Evolutionary conservation across 1,284 basidiomycete species (phyloP).

Genomic region (Apiotrichum domesticum): DNA sequence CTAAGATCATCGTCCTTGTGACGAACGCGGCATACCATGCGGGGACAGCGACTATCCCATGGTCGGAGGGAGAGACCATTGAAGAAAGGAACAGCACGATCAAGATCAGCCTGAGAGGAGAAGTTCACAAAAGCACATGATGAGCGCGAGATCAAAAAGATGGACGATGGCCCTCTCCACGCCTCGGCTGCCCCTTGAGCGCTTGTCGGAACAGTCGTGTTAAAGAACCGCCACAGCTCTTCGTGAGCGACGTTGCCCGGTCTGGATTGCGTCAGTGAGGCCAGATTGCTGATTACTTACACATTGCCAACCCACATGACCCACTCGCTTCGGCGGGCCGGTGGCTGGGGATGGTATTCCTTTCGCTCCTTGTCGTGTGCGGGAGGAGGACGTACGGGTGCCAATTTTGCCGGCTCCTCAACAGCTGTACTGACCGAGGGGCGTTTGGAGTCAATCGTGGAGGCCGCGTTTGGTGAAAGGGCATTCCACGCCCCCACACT

Average conservation of each 20-base stretch:
- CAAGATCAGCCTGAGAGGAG: slow-evolving; percentile 58
- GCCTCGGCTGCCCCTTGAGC: slow-evolving; percentile 14
- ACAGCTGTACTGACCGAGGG: background rate
- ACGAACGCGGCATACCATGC: slow-evolving; percentile 78
- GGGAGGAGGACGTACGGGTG: background rate
- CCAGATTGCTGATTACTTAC: slow-evolving; percentile 24
- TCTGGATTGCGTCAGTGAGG: slow-evolving; percentile 15
- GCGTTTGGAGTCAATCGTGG: background rate
- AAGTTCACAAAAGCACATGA: slow-evolving; percentile 94
- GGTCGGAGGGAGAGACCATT: slow-evolving; percentile 50
- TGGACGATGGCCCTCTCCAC: slow-evolving; percentile 65
- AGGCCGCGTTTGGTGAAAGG: background rate
- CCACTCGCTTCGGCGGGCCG: slow-evolving; percentile 72
- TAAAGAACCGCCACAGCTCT: slow-evolving; percentile 85
- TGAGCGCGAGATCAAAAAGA: slow-evolving; percentile 87
- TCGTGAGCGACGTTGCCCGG: slow-evolving; percentile 70
- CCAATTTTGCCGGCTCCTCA: background rate
- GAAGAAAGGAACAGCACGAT: slow-evolving; percentile 64
- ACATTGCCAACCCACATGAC: slow-evolving; percentile 74
- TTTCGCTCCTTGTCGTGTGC: slow-evolving; percentile 34
- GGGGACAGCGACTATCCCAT: slow-evolving; percentile 64
- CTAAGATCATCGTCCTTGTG: slow-evolving; percentile 77
- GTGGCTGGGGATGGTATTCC: slow-evolving; percentile 47
- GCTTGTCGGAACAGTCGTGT: slow-evolving; percentile 38
- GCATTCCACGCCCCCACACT: background rate